Evolutionary conservation across 2,329 filamentous ascomycete species (phyloP).

Genomic region (Apiospora kogelbergensis): DNA sequence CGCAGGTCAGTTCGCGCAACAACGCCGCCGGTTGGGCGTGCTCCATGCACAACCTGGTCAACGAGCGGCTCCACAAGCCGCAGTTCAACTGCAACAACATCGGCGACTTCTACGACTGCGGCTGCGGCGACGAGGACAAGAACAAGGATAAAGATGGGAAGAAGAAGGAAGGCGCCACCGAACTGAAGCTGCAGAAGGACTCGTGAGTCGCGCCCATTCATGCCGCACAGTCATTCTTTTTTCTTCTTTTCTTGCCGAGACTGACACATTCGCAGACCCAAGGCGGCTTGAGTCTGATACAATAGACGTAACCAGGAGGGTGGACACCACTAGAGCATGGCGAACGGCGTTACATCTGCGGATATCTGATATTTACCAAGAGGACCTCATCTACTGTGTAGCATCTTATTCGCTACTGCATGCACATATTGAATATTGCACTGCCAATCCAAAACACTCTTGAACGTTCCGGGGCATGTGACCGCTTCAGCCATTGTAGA

Average conservation of each 20-base stretch:
- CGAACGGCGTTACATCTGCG: constrained; percentile 12
- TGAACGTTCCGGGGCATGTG: neutral
- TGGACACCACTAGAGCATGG: constrained; percentile 12
- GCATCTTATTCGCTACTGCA: neutral
- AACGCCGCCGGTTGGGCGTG: constrained; percentile 68
- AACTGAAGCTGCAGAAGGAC: constrained; percentile 27
- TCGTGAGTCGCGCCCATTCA: neutral
- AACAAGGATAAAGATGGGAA: constrained; percentile 28
- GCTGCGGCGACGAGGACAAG: constrained; percentile 64
- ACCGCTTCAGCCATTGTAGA: neutral
- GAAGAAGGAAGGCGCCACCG: constrained; percentile 27
- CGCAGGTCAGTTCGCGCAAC: constrained; percentile 63
- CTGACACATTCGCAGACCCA: constrained; percentile 1
- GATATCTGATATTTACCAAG: neutral
- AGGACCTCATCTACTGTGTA: neutral
- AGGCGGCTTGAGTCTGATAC: constrained; percentile 6
- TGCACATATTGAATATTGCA: neutral
- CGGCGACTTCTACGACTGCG: constrained; percentile 71
- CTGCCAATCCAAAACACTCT: neutral
- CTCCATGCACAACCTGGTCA: constrained; percentile 67
- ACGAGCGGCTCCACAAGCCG: constrained; percentile 61
- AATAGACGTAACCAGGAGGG: neutral
- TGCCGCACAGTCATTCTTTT: neutral
- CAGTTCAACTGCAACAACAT: constrained; percentile 67
- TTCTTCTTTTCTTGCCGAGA: neutral